Evolutionary conservation across 2,329 filamentous ascomycete genomes (phyloP), one percentile per base, ranked within the genome.

Genomic region (Penicillium sp.): DNA sequence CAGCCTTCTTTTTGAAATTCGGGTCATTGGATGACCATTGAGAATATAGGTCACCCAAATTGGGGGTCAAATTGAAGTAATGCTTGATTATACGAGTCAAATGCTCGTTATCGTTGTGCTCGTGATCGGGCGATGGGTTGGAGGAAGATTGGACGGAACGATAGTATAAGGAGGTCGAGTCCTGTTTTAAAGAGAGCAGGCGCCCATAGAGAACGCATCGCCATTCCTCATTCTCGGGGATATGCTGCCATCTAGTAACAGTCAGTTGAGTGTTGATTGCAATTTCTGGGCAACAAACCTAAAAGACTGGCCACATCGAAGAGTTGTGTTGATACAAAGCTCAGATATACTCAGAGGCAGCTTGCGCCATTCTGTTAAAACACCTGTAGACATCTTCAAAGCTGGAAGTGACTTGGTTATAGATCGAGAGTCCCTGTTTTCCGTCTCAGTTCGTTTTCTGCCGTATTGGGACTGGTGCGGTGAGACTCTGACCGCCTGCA

Each of bases 251-350:
- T 78, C 93, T 87, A 66, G 32, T 31, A 44, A 47, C 50, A 46
- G 49, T 60, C 31, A 60, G 49, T 39, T 39, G 44, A 22, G 27
- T 31, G 7, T 31, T 13, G 6, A 9, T 22, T 32, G 22, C 11
- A 22, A 21, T 46, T 32, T 38, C 24, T 14, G 49, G 59, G 40
- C 22, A 43, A 60, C 61, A 55, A 73, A 85, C 84, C 85, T 78
- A 64, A 99, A 99, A 0, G 93, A 96, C 73, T 99, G 94, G 3
- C 94, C 94, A 71, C 94, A 99, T 58, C 93, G 87, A 32, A 99
- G 79, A 0, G 92, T 96, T 0, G 93, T 99, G 66, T 96, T 91
- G 62, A 99, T 92, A 71, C 91, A 97, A 4, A 99, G 83, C 71
- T 99, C 94, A 4, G 87, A 84, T 32, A 96, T 77, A 57, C 82